A percentile compares a stretch with the other conserved stretches of the same genome.
phyloP scores from a whole-genome alignment of 1,139 yeast genomes.

The Pichia sp. region DNA sequence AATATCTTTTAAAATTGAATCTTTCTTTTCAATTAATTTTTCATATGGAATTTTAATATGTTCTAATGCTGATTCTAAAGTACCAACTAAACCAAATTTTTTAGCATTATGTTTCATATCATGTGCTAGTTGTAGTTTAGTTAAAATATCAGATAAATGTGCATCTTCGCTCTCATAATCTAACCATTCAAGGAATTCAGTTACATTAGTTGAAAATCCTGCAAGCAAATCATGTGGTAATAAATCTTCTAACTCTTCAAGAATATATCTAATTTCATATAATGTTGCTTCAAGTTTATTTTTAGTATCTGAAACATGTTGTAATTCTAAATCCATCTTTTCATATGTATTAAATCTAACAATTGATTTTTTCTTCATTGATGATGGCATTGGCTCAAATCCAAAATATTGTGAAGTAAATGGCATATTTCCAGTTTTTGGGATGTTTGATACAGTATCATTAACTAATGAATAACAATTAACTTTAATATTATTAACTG shows the following conservation, averaged over 20 bases:
- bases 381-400: conserved; percentile 41
- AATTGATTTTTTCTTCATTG: conserved; percentile 34
- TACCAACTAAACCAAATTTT: conserved; percentile 33
- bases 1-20: background rate
- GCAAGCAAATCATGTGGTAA: conserved; percentile 34
- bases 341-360: conserved; percentile 20
- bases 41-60: conserved; percentile 5
- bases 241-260: conserved; percentile 42
- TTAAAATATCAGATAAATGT: conserved; percentile 17
- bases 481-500: conserved; percentile 35
- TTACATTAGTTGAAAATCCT: conserved; percentile 34
- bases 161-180: conserved; percentile 66
- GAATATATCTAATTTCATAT: conserved; percentile 48
- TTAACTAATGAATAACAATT: conserved; percentile 13
- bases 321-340: conserved; percentile 42
- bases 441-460: conserved; percentile 2
- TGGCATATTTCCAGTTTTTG: conserved; percentile 10
- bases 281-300: conserved; percentile 54
- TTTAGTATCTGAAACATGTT: conserved; percentile 41
- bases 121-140: conserved; percentile 21
- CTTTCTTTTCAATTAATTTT: background rate
- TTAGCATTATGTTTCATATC: conserved; percentile 33
- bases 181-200: conserved; percentile 66
- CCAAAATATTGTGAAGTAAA: conserved; percentile 32
- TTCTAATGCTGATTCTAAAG: background rate